Conservation (phyloP, 345 rosid species). For the Arabidopsis arenosa region DNA sequence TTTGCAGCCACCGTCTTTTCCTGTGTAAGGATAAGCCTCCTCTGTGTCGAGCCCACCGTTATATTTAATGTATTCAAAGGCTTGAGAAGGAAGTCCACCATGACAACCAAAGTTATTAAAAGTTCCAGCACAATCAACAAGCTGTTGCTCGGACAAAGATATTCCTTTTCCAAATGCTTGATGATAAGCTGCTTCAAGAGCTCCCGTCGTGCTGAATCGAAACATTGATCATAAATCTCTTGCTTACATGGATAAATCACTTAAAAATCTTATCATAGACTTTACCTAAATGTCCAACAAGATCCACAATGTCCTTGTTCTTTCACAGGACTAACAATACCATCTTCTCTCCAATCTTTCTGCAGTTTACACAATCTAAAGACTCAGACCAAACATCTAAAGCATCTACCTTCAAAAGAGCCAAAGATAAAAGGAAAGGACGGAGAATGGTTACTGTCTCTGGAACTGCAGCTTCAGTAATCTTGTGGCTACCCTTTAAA, state of each 20-base stretch:
- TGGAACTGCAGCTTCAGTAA: slow-evolving; percentile 60
- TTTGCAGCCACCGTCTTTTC: slow-evolving; percentile 64
- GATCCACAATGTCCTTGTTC: slow-evolving; percentile 95
- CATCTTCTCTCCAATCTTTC: slow-evolving; percentile 91
- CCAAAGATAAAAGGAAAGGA: not conserved
- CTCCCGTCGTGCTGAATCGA: slow-evolving; percentile 77
- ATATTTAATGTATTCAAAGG: slow-evolving; percentile 89
- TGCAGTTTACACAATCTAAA: slow-evolving; percentile 29
- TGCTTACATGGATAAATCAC: not conserved
- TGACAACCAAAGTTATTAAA: slow-evolving; percentile 83
- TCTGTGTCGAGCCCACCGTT: slow-evolving; percentile 95
- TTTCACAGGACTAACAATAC: slow-evolving; percentile 91
- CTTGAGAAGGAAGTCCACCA: slow-evolving; percentile 96
- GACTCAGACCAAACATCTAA: not conserved
- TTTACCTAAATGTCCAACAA: slow-evolving; percentile 97
- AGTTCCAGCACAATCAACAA: slow-evolving; percentile 87
- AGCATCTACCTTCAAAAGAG: not conserved
- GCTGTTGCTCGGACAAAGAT: slow-evolving; percentile 89
- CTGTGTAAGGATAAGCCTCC: slow-evolving; percentile 81
- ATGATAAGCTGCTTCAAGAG: slow-evolving; percentile 93
- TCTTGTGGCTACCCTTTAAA: slow-evolving; percentile 70
- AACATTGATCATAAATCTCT: not conserved
- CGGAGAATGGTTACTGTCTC: slow-evolving; percentile 46
- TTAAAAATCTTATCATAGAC: not conserved
- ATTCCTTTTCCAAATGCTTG: slow-evolving; percentile 83